Conservation (phyloP, 768 basidiomycete genomes). For the Mycena capillaripes region DNA sequence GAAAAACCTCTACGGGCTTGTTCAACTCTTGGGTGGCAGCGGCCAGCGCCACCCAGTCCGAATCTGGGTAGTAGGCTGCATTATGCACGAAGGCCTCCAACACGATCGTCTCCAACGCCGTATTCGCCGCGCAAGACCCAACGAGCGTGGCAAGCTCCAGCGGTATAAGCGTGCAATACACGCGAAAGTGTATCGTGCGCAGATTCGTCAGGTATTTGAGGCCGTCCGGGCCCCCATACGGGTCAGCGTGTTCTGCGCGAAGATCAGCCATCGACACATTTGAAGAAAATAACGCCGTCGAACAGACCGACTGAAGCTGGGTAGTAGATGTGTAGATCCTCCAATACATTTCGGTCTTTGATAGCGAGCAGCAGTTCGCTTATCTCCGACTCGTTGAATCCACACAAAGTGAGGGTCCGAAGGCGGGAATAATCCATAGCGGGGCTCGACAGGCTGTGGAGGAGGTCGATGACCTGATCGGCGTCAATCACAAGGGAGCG, state of each 20-base stretch:
- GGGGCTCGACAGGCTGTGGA: background rate
- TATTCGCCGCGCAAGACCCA: background rate
- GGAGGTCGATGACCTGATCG: background rate
- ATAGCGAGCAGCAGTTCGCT: background rate
- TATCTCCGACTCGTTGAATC: background rate
- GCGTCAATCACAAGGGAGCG: background rate
- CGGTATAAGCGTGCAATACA: background rate
- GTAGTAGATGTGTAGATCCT: background rate
- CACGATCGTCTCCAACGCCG: background rate
- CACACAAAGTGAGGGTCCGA: background rate
- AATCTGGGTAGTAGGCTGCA: background rate
- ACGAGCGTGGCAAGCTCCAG: background rate
- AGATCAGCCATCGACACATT: too few relatives aligned
- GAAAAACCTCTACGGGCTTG: background rate
- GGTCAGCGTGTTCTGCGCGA: background rate
- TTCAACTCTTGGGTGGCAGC: background rate
- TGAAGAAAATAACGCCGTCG: too few relatives aligned
- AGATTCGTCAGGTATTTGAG: background rate
- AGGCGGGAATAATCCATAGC: background rate
- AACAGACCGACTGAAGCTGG: too few relatives aligned
- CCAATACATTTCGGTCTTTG: background rate
- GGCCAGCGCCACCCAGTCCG: background rate
- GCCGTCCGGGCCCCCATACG: background rate
- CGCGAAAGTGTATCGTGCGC: background rate
- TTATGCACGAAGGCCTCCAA: background rate